These are phyloP conservation scores for Apiospora phragmitis DNA, from an alignment of 2,329 filamentous ascomycete species.

Conservation along the genomic window DNA sequence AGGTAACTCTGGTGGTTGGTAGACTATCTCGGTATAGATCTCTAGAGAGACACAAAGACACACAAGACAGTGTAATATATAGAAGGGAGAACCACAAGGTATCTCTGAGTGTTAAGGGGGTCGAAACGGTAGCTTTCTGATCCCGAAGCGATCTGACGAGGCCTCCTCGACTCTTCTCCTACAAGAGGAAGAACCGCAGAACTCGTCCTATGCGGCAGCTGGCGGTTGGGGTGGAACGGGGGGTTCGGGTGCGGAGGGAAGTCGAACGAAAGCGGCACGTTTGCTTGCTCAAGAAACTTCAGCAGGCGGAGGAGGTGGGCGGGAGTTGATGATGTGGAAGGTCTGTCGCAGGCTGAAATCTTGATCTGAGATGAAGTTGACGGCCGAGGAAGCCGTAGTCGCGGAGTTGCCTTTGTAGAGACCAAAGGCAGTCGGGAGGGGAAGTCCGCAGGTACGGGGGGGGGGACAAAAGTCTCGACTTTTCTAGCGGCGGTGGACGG, in stretches of 20 bases:
- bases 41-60: not conserved
- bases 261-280: slow-evolving; percentile 53
- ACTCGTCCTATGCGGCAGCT: slow-evolving; percentile 99
- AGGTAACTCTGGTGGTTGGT: slow-evolving; percentile 21
- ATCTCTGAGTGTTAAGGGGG: slow-evolving; percentile 76
- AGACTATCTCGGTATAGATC: slow-evolving; percentile 18
- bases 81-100: slow-evolving; percentile 19
- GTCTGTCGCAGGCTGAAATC: slow-evolving; percentile 68
- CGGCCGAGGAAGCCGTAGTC: slow-evolving; percentile 66
- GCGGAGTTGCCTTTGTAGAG: slow-evolving; percentile 60
- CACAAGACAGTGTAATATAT: slow-evolving; percentile 11
- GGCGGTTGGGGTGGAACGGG: slow-evolving; percentile 62
- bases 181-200: slow-evolving; percentile 98
- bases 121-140: slow-evolving; percentile 90
- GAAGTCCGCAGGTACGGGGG: not conserved
- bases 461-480: not conserved
- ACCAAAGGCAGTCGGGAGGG: slow-evolving; percentile 62
- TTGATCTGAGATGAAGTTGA: slow-evolving; percentile 64
- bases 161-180: slow-evolving; percentile 99
- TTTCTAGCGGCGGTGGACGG: not conserved
- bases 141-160: slow-evolving; percentile 88
- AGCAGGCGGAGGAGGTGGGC: slow-evolving; percentile 57
- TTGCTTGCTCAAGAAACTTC: slow-evolving; percentile 46
- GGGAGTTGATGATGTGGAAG: slow-evolving; percentile 66
- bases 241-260: slow-evolving; percentile 48